Conservation (phyloP, 2,329 filamentous ascomycete species). For the Aureobasidium sp. region DNA sequence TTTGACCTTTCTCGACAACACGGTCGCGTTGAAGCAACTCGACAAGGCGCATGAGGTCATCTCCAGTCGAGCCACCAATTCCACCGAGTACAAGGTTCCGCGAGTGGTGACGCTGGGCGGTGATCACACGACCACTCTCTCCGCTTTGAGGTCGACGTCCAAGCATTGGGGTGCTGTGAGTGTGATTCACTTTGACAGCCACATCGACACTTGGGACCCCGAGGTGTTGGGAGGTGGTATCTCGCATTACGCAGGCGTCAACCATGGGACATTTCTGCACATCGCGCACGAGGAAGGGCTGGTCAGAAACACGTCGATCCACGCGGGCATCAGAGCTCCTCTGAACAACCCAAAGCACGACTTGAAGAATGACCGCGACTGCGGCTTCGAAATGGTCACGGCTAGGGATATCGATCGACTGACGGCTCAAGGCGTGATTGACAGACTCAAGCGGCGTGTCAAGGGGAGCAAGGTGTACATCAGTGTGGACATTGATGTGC, state of each 20-base stretch:
- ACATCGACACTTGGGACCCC: conserved; percentile 51
- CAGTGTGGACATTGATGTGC: conserved; percentile 50
- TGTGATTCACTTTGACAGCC: conserved; percentile 53
- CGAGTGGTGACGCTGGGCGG: conserved; percentile 49
- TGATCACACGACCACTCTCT: conserved; percentile 51
- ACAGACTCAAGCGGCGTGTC: conserved; percentile 45
- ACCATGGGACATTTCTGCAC: conserved; percentile 57
- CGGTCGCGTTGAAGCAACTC: conserved; percentile 47
- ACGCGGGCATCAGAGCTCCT: conserved; percentile 55
- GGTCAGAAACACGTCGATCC: conserved; percentile 52
- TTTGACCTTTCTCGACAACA: conserved; percentile 44
- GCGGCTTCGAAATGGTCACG: conserved; percentile 52
- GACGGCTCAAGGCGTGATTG: conserved; percentile 42
- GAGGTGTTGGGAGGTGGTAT: conserved; percentile 50
- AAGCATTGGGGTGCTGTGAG: conserved; percentile 48
- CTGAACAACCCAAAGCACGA: conserved; percentile 45
- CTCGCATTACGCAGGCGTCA: conserved; percentile 55
- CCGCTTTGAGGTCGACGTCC: conserved; percentile 45
- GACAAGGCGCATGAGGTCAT: conserved; percentile 45
- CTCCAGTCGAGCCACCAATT: conserved; percentile 38
- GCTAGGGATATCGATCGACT: conserved; percentile 49
- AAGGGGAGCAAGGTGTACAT: conserved; percentile 49
- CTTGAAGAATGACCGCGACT: conserved; percentile 50
- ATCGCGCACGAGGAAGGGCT: conserved; percentile 57
- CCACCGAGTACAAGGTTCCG: conserved; percentile 39